Base-by-base conservation (phyloP, 1,139 yeast genomes). In the Taphrina sp. region DNA sequence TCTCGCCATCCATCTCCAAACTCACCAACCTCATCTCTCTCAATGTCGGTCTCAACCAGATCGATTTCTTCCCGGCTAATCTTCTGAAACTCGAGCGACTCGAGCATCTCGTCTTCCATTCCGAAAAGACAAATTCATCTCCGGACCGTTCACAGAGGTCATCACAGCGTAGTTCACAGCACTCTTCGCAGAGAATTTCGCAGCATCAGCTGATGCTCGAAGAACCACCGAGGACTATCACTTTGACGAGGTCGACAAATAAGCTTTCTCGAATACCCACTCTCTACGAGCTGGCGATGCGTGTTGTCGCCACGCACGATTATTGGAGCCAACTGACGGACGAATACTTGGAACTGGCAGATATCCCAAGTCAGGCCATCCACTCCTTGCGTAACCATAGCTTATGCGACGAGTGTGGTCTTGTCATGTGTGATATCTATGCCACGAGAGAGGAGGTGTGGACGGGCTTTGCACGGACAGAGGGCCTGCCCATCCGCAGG, bases 371-470 rank as follows among this genome's bases (percentile, higher is more conserved):
- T 31, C 47, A 43, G 31, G 47, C 47, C 7, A 43, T 43, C 12
- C 47, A 20, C 5, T 3, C 47, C 10, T 19, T 49, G 34, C 38
- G 44, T 23, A 49, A 39, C 20, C 22, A n/a, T 17, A 19, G 43
- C 5, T 10, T 17, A 10, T 49, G 54, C 46, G 54, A 49, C 34
- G 37, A 38, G n/a, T 49, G 54, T 23, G 54, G 54, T 23, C 31
- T 39, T 17, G 17, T 22, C 28, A 49, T 49, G 54, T 42, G 44
- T 19, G 54, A 49, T 22, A 41, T 49, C 20, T 49, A 22, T 39
- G 54, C 54, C 38, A 49, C 54, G 22, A 34, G 54, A 5, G 54
- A 49, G 24, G 54, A 49, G 29, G 46, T 38, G 24, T 49, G 54
- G 54, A 31, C 46, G 12, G 54, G 54, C 34, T 49, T 49, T 24